Evolutionary conservation across 1,284 basidiomycete genomes (phyloP).

Genomic region (Ganoderma lingzhi): DNA sequence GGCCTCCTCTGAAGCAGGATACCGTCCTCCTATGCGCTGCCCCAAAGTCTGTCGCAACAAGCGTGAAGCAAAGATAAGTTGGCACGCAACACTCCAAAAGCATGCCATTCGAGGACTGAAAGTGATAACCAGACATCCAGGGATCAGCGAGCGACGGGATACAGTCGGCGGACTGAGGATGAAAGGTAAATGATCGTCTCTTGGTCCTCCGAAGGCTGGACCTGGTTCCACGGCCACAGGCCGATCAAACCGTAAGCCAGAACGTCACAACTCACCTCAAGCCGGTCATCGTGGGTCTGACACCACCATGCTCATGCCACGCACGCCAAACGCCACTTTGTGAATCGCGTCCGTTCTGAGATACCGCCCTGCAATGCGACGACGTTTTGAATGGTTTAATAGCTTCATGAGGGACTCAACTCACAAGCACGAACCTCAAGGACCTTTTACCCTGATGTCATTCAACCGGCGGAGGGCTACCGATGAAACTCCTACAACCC

Average conservation of each 20-base stretch:
- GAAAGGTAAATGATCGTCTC: not conserved
- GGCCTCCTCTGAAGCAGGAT: too few species aligned
- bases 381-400: not conserved
- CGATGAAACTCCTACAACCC: too few species aligned
- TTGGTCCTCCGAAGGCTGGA: not conserved
- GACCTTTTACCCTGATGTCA: too few species aligned
- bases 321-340: not conserved
- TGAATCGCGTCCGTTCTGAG: not conserved
- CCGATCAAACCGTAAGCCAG: slow-evolving; percentile 3
- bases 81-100: too few species aligned
- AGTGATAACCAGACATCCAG: not conserved
- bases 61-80: not conserved
- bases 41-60: too few species aligned
- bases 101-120: too few species aligned
- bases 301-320: not conserved
- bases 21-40: too few species aligned
- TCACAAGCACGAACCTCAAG: too few species aligned
- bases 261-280: slow-evolving; percentile 2
- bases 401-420: too few species aligned
- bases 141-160: not conserved
- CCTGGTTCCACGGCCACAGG: not conserved
- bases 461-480: too few species aligned
- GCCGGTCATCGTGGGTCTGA: slow-evolving; percentile 4
- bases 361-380: not conserved
- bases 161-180: not conserved